Evolutionary conservation across 371 early-diverging fungal genomes (phyloP), one percentile per base, ranked within the genome.

Genomic region (Mucor indicus): DNA sequence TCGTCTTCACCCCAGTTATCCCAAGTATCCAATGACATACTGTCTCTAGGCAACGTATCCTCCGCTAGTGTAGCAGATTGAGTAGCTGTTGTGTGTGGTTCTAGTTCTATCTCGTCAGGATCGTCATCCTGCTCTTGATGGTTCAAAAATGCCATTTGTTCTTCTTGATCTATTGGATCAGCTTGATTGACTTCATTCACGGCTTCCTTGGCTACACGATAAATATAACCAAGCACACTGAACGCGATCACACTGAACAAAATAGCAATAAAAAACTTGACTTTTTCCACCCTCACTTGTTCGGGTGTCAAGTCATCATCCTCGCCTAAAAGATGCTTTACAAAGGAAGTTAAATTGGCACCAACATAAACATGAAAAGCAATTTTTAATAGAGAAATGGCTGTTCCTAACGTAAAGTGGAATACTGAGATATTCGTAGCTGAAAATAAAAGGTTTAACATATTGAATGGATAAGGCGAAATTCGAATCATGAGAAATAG

Each of bases 391-490:
- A 87, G 62, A 6, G 88, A 72, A 11, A 88, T 30, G 1, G 81
- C 79, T 13, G 89, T 89, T 10, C 86, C 89, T 9, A 77, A 30
- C 10, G 68, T 46, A 56, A 64, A 91, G 5, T 70, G 60, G 9
- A 30, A 15, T n/a, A 86, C 50, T 7, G 84, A 53, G 17, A 91
- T 77, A 27, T 79, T 57, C 3, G 89, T 86, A 0, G 81, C 71
- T 17, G 85, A 74, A 46, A 89, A 75, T 6, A 87, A 52, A 1
- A 84, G 77, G 45, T 87, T 87, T 64, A 87, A 67, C n/a, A 88
- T 41, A 42, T 79, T 83, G 63, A 69, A 87, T 16, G 91, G 91
- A 59, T 89, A 91, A 1, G 91, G 91, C 3, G 89, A 87, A 13
- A 89, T 36, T 2, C 89, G 75, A 48, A 88, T 84, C 24, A 91